Evolutionary conservation across 192 early-diverging fungal genomes (phyloP).

Genomic region (Rhizophlyctis rosea): DNA sequence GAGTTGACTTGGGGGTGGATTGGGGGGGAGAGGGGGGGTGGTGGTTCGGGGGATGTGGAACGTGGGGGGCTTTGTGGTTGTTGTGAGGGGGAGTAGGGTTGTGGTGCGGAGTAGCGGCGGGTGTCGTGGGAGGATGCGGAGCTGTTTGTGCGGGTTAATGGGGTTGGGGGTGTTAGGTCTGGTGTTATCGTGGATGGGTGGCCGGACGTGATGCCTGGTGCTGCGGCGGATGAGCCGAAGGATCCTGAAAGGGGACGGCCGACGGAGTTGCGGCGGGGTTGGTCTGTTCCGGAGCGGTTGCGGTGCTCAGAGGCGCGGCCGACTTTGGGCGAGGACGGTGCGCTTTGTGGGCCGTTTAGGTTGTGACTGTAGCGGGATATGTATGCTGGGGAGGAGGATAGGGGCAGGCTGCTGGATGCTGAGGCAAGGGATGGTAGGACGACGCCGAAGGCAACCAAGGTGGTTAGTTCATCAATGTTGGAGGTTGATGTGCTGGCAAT

Average conservation of each 20-base stretch:
- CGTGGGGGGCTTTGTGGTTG: neutral
- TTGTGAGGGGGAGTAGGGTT: neutral
- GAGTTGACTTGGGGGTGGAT: neutral
- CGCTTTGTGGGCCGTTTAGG: no score
- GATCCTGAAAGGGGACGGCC: neutral
- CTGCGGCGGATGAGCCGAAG: no score
- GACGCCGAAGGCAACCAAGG: constrained; percentile 25
- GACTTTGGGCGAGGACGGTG: neutral
- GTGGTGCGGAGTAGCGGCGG: neutral
- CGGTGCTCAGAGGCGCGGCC: neutral
- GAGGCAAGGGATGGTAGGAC: constrained; percentile 9
- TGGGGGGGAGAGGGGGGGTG: neutral
- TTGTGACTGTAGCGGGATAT: neutral
- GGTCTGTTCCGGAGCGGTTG: neutral
- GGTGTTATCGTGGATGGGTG: no score
- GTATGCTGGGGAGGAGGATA: neutral
- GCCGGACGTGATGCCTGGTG: neutral
- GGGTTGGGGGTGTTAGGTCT: no score
- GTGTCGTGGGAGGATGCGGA: neutral
- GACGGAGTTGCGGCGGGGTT: neutral
- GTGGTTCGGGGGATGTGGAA: neutral
- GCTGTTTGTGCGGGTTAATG: neutral
- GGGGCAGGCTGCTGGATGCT: neutral
- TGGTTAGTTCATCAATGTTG: constrained; percentile 25
- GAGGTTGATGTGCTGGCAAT: no score